Conservation (phyloP, 75 land plant species). For the Selaginella moellendorffii region DNA sequence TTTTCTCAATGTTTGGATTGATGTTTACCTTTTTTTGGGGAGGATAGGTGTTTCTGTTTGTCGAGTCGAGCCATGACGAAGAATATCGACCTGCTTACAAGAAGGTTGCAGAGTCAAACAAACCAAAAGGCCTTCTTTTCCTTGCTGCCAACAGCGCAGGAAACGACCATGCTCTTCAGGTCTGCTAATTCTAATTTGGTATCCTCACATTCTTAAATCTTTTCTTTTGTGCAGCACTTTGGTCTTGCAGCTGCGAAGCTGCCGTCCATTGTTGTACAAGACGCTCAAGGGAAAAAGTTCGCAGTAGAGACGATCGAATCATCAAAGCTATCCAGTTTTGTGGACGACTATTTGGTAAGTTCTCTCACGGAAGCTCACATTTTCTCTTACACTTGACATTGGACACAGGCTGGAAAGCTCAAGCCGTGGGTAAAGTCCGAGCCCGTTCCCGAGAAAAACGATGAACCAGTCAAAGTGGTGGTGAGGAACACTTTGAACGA, state of each 20-base stretch:
- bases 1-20: neutral
- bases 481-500: conserved; percentile 68
- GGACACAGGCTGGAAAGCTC: conserved; percentile 50
- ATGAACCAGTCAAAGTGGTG: conserved; percentile 84
- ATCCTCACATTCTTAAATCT: neutral
- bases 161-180: conserved; percentile 79
- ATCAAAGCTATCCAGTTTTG: conserved; percentile 43
- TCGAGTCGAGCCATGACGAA: conserved; percentile 31
- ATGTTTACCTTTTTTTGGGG: neutral
- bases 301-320: conserved; percentile 38
- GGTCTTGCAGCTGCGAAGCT: conserved; percentile 49
- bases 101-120: conserved; percentile 44
- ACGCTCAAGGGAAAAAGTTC: conserved; percentile 39
- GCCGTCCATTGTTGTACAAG: conserved; percentile 62
- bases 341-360: conserved; percentile 58
- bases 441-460: conserved; percentile 72
- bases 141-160: conserved; percentile 55
- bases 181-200: neutral
- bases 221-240: conserved; percentile 44
- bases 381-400: neutral
- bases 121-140: conserved; percentile 47
- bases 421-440: conserved; percentile 50
- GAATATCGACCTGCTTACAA: conserved; percentile 33
- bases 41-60: conserved; percentile 64
- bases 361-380: neutral